Evolutionary conservation across 129 eudicot species (phyloP), one percentile per base, ranked within the genome.

Genomic region (Chrysanthemum lavandulifolium): DNA sequence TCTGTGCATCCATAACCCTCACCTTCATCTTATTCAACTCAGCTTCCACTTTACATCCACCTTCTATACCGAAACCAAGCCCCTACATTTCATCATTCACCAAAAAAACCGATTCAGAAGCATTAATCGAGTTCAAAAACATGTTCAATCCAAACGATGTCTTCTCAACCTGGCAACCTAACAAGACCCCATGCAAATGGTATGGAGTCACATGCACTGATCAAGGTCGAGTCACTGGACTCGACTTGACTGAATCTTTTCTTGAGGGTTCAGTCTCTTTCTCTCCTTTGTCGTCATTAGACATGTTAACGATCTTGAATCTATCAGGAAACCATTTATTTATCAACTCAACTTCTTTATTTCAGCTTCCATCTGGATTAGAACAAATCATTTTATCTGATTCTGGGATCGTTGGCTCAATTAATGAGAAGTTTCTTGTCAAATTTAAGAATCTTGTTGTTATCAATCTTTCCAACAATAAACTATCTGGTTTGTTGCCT

Each of bases 91-190:
- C 57, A 16, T 73, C 82, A 3, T 68, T 76, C 15, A 83, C 96
- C 53, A 71, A 72, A 2, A 79, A 83, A 83, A 88, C 97, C 18
- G 98, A 92, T 54, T 89, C 86, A 0, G 76, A 73, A 62, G 84
- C 96, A 6, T 79, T 92, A 14, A 4, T 87, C 4, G 49, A 62
- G 40, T 92, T 92, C 85, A 92, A 89, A 70, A 86, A 89, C 73
- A 85, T 78, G 94, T 81, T 92, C 48, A 91, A 89, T 78, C 89
- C 96, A 0, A 72, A 69, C 33, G 89, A 79, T 59, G 88, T 80
- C 13, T 65, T 89, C 13, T 83, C 93, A 18, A 82, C 54, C 16
- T 92, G 98, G 98, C 69, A 85, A 65, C 80, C 66, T 53, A 80
- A 53, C 47, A 80, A 69, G 64, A 80, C 79, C 48, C 78, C 91